phyloP scores from a whole-genome alignment of 2,329 filamentous ascomycete species.

The Pseudopyricularia javanii region DNA sequence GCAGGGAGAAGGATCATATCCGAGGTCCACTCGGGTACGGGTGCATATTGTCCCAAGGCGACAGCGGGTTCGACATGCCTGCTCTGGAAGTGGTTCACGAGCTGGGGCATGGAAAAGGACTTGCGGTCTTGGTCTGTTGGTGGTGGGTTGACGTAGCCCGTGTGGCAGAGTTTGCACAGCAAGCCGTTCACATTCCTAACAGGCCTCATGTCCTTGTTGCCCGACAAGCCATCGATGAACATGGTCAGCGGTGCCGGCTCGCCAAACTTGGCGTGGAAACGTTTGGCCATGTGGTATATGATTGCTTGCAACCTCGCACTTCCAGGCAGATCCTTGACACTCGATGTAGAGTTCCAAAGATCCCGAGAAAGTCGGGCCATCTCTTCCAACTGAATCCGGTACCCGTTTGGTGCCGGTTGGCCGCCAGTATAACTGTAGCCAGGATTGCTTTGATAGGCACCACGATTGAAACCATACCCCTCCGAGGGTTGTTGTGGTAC shows the following conservation, averaged over 20 bases:
- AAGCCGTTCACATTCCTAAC: slow-evolving; percentile 41
- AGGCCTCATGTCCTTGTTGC: slow-evolving; percentile 42
- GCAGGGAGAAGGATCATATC: slow-evolving; percentile 33
- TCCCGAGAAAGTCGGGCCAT: slow-evolving; percentile 43
- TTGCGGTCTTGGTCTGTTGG: slow-evolving; percentile 19
- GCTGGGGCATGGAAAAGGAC: slow-evolving; percentile 42
- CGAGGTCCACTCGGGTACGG: slow-evolving; percentile 27
- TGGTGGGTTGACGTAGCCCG: slow-evolving; percentile 16
- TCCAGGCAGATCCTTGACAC: slow-evolving; percentile 47
- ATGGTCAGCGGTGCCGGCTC: slow-evolving; percentile 43
- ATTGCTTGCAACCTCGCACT: slow-evolving; percentile 51
- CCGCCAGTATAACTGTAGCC: slow-evolving; percentile 5
- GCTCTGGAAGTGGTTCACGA: slow-evolving; percentile 45
- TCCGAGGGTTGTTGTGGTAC: slow-evolving; percentile 7
- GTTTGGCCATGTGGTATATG: slow-evolving; percentile 48
- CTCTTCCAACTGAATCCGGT: slow-evolving; percentile 34
- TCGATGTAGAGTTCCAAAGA: slow-evolving; percentile 49
- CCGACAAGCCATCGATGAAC: slow-evolving; percentile 47
- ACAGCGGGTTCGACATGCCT: slow-evolving; percentile 21
- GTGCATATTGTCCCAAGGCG: slow-evolving; percentile 8
- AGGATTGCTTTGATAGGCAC: slow-evolving; percentile 11
- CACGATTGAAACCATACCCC: slow-evolving; percentile 11
- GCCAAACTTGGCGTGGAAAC: slow-evolving; percentile 44
- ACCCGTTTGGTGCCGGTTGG: slow-evolving; percentile 16
- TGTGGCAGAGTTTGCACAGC: slow-evolving; percentile 40